These are phyloP conservation scores for Escovopsis sp. DNA, from an alignment of 2,329 filamentous ascomycete species.

Conservation along the genomic window DNA sequence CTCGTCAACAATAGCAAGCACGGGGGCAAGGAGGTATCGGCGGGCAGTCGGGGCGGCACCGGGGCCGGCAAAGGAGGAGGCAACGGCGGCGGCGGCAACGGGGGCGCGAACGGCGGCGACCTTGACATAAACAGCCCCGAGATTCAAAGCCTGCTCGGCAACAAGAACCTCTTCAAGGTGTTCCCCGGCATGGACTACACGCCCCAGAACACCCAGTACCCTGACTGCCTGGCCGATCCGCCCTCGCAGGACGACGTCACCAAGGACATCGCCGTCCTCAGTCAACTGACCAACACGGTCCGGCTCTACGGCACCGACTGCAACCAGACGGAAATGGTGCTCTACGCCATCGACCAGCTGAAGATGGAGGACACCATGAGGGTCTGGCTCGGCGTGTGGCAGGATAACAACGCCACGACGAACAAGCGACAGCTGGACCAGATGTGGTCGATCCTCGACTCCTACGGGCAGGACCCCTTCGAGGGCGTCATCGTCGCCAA, in stretches of 20 bases:
- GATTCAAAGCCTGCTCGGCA: slow-evolving; percentile 71
- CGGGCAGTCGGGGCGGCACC: slow-evolving; percentile 6
- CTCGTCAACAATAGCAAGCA: slow-evolving; percentile 43
- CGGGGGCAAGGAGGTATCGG: slow-evolving; percentile 18
- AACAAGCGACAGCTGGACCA: slow-evolving; percentile 68
- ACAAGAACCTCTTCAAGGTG: slow-evolving; percentile 71
- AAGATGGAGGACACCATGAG: slow-evolving; percentile 60
- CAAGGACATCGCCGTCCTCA: slow-evolving; percentile 76
- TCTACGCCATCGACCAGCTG: slow-evolving; percentile 66
- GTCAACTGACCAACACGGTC: slow-evolving; percentile 75
- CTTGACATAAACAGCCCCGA: slow-evolving; percentile 59
- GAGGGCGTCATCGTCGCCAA: slow-evolving; percentile 72
- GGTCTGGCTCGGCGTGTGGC: slow-evolving; percentile 90
- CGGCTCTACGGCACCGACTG: slow-evolving; percentile 92
- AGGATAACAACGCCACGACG: slow-evolving; percentile 70
- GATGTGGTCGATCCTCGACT: slow-evolving; percentile 71
- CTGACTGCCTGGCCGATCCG: slow-evolving; percentile 60
- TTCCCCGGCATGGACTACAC: slow-evolving; percentile 96
- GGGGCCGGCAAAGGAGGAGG: slow-evolving; percentile 11
- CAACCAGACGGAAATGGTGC: slow-evolving; percentile 89
- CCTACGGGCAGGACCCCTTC: slow-evolving; percentile 54
- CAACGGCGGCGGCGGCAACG: slow-evolving; percentile 41
- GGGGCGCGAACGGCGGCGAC: slow-evolving; percentile 50
- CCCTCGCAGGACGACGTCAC: slow-evolving; percentile 92
- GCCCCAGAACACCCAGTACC: slow-evolving; percentile 79